Base-by-base conservation (phyloP, 2,329 filamentous ascomycete genomes). In the Neofusicoccum umdonicola region DNA sequence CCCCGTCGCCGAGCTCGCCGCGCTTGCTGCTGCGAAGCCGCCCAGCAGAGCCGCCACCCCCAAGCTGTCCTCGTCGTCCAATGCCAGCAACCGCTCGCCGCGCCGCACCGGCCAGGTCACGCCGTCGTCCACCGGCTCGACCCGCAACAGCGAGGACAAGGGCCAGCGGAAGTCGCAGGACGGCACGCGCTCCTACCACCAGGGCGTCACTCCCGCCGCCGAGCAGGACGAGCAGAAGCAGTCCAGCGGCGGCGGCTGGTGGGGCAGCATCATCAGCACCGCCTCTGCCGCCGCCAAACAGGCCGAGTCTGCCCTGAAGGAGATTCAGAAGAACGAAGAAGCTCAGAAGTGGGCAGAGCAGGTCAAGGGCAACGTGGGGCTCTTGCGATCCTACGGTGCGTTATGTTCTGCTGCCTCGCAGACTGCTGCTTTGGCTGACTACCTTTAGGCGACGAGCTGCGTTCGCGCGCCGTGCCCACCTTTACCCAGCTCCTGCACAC, bases 321-420 rank as follows among this genome's bases (percentile, higher is more conserved):
- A 98, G 77, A 93, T 99, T 54, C 92, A 97, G 76, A 90, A 95
- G 75, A 97, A 96, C 72, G 93, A 98, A 74, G 95, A 99, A 77
- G 95, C 94, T 60, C 93, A 94, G 81, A 91, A 92, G 76, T 99
- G 94, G 93, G 92, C 93, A 1, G 91, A 97, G 62, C 94, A 98
- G 76, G 90, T 98, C 63, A 89, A 89, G 73, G 93, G 93, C 66
- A 62, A 97, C 74, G 91, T 96, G 56, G 90, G 89, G 50, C 88
- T 88, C 37, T 81, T 98, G 47, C 87, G 86, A 70, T 90, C 88
- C 63, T 82, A 94, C 67, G 90, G 92, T 94, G 85, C 69, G 81
- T 60, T 22, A 7, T 13, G 3, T 35, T 7, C 39, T 37, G 58
- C 12, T 27, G 67, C 41, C 39, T 13, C 19, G 4, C 31, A 37